A percentile compares a stretch with the other conserved stretches of the same genome.
phyloP scores from a whole-genome alignment of 106 monocot genomes.

The Vanilla planifolia region DNA sequence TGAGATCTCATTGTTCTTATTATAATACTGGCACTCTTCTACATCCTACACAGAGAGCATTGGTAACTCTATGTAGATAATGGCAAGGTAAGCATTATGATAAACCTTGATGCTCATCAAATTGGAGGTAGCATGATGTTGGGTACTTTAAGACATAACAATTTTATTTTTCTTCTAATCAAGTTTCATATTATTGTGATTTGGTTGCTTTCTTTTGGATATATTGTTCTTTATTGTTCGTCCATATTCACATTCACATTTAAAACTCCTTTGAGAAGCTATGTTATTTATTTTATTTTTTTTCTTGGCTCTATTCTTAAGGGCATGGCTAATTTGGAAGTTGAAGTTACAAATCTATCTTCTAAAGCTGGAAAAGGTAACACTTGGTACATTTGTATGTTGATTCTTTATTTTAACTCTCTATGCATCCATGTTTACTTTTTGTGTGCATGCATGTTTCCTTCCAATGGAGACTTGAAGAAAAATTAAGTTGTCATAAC shows the following conservation, averaged over 20 bases:
- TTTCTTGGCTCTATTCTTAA: slow-evolving; percentile 27
- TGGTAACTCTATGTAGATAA: no score
- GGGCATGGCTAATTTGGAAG: slow-evolving; percentile 69
- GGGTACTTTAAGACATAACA: no score
- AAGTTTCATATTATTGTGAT: background rate
- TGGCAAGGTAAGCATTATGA: no score
- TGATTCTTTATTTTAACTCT: background rate
- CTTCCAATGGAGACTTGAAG: no score
- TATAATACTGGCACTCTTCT: no score
- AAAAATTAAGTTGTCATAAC: no score
- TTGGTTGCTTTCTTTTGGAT: background rate
- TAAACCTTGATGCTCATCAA: no score
- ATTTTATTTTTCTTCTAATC: no score
- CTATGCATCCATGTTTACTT: background rate
- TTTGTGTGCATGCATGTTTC: background rate
- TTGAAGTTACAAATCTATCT: slow-evolving; percentile 96
- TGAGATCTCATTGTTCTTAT: no score
- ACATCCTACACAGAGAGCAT: no score
- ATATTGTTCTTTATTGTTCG: background rate
- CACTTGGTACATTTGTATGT: background rate
- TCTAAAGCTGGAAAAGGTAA: slow-evolving; percentile 95
- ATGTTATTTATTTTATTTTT: slow-evolving; percentile 1
- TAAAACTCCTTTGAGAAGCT: slow-evolving; percentile 2
- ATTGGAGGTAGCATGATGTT: no score
- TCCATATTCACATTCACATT: background rate